These are phyloP conservation scores for Glycyrrhiza uralensis DNA, from an alignment of 306 rosid species.

Conservation along the genomic window DNA sequence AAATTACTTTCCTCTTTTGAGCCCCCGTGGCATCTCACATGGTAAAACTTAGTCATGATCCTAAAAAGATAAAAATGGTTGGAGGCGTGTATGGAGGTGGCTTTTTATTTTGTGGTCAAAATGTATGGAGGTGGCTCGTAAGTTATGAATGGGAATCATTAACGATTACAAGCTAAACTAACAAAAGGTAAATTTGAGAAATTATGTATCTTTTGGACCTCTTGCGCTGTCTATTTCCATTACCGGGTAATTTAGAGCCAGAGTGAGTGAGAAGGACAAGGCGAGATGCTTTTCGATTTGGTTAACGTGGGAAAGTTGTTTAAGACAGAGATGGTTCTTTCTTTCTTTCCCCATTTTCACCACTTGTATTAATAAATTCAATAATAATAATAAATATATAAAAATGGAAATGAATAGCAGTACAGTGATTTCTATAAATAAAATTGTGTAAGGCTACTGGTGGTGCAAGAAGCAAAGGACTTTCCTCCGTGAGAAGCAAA, in stretches of 20 bases:
- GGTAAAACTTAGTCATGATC: slow-evolving; percentile 42
- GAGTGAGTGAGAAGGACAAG: slow-evolving; percentile 13
- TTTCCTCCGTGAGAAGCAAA: slow-evolving; percentile 21
- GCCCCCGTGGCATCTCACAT: slow-evolving; percentile 5
- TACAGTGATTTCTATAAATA: not conserved
- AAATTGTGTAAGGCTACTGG: not conserved
- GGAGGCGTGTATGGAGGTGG: slow-evolving; percentile 16
- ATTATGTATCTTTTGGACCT: slow-evolving; percentile 44
- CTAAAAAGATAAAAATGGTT: slow-evolving; percentile 4
- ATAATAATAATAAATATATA: not conserved
- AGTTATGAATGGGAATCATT: slow-evolving; percentile 33
- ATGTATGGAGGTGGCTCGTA: slow-evolving; percentile 19
- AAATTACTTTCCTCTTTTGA: slow-evolving; percentile 31
- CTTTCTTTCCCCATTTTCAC: slow-evolving; percentile 19
- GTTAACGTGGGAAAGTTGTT: slow-evolving; percentile 93
- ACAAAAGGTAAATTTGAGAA: slow-evolving; percentile 47
- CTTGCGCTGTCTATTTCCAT: slow-evolving; percentile 68
- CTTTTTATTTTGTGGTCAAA: too few species aligned
- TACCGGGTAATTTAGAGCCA: slow-evolving; percentile 39
- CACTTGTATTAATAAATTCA: slow-evolving; percentile 22
- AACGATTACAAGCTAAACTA: slow-evolving; percentile 29
- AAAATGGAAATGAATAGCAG: slow-evolving; percentile 5
- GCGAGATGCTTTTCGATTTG: slow-evolving; percentile 77
- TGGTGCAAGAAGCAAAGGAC: not conserved
- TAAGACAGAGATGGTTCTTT: slow-evolving; percentile 68